phyloP scores from a whole-genome alignment of 176 grass and related monocot genomes.

The Thinopyrum elongatum region DNA sequence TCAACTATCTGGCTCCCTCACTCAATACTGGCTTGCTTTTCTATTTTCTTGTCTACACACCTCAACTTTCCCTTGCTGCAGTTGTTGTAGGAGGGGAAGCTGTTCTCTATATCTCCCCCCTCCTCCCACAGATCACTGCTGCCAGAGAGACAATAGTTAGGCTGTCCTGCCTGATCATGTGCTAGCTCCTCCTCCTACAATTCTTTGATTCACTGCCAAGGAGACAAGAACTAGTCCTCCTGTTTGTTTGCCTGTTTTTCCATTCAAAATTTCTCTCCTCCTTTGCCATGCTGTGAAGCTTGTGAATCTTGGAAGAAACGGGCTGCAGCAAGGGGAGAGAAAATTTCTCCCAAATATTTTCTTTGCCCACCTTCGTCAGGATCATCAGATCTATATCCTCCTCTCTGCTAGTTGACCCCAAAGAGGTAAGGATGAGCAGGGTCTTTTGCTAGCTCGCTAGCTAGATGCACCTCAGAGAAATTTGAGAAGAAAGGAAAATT shows the following conservation, averaged over 20 bases:
- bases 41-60: constrained; percentile 34
- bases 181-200: constrained; percentile 28
- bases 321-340: neutral
- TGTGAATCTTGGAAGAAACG: constrained; percentile 40
- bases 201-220: constrained; percentile 32
- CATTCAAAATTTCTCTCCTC: neutral
- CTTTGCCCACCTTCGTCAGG: neutral
- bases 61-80: constrained; percentile 57
- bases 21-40: constrained; percentile 45
- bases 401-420: constrained; percentile 29
- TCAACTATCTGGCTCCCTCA: constrained; percentile 35
- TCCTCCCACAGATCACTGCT: constrained; percentile 23
- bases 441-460: constrained; percentile 7
- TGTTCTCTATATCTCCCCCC: constrained; percentile 18
- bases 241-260: constrained; percentile 18
- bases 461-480: constrained; percentile 31
- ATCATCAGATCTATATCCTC: constrained; percentile 40
- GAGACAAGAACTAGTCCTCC: constrained; percentile 26
- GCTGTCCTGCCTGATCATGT: constrained; percentile 48
- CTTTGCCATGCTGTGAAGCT: constrained; percentile 15
- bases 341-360: neutral
- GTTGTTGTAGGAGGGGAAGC: constrained; percentile 17
- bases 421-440: constrained; percentile 44
- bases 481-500: neutral
- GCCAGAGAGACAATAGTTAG: constrained; percentile 32